These are phyloP conservation scores for Eutypa lata DNA, from an alignment of 2,329 filamentous ascomycete genomes.

Conservation along the genomic window DNA sequence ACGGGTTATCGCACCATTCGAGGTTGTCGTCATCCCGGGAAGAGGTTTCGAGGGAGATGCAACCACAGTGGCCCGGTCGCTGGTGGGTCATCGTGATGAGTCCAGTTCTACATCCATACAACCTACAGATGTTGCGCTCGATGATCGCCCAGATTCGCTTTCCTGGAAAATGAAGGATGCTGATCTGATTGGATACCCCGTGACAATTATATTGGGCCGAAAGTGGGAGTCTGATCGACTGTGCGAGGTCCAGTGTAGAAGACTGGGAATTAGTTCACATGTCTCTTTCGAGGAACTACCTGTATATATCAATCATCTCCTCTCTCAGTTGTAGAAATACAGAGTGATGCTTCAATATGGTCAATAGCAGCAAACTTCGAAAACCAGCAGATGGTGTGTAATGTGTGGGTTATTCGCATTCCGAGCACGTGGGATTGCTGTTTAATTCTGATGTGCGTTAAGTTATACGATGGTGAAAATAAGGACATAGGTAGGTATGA, in stretches of 20 bases:
- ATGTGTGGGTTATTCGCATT: too few relatives aligned
- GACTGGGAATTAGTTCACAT: slow-evolving; percentile 58
- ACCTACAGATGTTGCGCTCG: slow-evolving; percentile 64
- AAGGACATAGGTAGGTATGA: too few relatives aligned
- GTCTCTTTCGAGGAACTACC: slow-evolving; percentile 51
- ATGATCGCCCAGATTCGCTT: slow-evolving; percentile 67
- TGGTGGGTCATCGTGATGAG: slow-evolving; percentile 33
- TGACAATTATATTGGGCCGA: slow-evolving; percentile 76
- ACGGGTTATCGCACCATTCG: slow-evolving; percentile 78
- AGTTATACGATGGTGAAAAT: too few relatives aligned
- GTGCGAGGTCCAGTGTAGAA: slow-evolving; percentile 79
- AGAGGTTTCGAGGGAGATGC: slow-evolving; percentile 45
- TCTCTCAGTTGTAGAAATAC: slow-evolving; percentile 46
- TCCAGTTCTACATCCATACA: slow-evolving; percentile 1
- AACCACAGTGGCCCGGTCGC: slow-evolving; percentile 59
- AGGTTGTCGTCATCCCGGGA: slow-evolving; percentile 63
- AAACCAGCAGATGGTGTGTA: too few relatives aligned
- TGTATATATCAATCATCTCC: slow-evolving; percentile 41
- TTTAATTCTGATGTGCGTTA: too few relatives aligned
- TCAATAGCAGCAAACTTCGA: too few relatives aligned
- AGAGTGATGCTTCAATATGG: too few relatives aligned
- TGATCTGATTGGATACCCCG: slow-evolving; percentile 82
- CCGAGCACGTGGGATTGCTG: too few relatives aligned
- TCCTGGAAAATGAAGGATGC: slow-evolving; percentile 89
- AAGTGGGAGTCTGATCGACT: slow-evolving; percentile 56